phyloP scores from a whole-genome alignment of 1,284 basidiomycete species.

The Retiboletus flavoniger region DNA sequence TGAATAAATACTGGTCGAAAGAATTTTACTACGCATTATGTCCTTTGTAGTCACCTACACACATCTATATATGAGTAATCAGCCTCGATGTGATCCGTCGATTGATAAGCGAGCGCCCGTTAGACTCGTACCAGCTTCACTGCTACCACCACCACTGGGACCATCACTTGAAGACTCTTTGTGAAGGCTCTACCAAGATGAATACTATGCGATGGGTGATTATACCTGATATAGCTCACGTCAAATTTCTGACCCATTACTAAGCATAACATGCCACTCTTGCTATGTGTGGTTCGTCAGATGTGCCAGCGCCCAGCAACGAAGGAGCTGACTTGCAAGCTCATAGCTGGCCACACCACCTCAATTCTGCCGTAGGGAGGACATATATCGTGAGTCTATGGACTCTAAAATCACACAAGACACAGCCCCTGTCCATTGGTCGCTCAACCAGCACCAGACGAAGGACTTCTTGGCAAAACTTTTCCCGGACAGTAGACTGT shows the following conservation, averaged over 20 bases:
- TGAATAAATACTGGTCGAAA: too few species aligned
- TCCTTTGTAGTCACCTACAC: too few species aligned
- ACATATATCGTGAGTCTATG: neutral
- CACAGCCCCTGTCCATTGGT: neutral
- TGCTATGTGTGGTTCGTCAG: neutral
- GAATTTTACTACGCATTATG: too few species aligned
- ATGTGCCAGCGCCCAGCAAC: neutral
- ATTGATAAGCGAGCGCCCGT: neutral
- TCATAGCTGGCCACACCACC: conserved; percentile 1
- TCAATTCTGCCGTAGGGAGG: neutral
- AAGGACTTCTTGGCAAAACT: neutral
- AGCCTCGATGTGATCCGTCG: neutral
- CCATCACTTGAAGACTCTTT: too few species aligned
- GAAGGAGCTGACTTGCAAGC: neutral
- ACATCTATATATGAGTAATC: neutral
- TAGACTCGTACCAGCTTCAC: neutral
- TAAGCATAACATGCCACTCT: conserved; percentile 2
- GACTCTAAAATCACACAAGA: neutral
- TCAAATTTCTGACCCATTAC: neutral
- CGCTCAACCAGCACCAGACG: neutral
- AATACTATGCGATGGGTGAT: too few species aligned
- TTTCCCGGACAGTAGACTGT: neutral
- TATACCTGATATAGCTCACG: too few species aligned
- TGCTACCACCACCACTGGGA: neutral
- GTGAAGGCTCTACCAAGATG: too few species aligned